These are phyloP conservation scores for Pythium folliculosum DNA, from an alignment of 352 stramenopile genomes.

Conservation along the genomic window DNA sequence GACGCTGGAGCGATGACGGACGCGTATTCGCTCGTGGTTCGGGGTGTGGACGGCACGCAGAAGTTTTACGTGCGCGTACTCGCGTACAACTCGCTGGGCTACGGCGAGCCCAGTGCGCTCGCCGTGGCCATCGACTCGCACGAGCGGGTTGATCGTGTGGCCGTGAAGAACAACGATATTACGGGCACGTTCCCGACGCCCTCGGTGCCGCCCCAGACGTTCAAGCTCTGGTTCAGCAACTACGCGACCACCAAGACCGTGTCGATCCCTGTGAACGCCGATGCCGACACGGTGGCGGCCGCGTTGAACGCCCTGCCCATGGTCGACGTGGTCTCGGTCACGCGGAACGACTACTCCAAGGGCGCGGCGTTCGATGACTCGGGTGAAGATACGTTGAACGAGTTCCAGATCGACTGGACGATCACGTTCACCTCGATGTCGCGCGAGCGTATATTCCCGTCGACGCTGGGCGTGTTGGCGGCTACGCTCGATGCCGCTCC, in stretches of 20 bases:
- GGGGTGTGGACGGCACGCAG: conserved; percentile 39
- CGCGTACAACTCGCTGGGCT: conserved; percentile 79
- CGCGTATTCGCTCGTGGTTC: conserved; percentile 46
- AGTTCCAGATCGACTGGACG: conserved; percentile 66
- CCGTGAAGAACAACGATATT: conserved; percentile 37
- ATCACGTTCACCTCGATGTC: conserved; percentile 74
- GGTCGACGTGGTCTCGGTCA: conserved; percentile 60
- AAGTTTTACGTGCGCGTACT: conserved; percentile 84
- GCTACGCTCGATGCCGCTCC: conserved; percentile 32
- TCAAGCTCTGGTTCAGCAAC: conserved; percentile 62
- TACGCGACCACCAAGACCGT: conserved; percentile 39
- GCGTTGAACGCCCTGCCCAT: conserved; percentile 53
- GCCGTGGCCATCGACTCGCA: conserved; percentile 51
- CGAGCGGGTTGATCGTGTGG: conserved; percentile 51
- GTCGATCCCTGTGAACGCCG: conserved; percentile 50
- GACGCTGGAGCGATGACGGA: background rate
- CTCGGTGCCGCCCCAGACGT: conserved; percentile 33
- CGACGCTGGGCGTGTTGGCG: conserved; percentile 43
- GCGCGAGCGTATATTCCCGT: conserved; percentile 49
- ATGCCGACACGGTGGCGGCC: conserved; percentile 48
- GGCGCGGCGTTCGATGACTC: conserved; percentile 55
- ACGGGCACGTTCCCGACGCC: conserved; percentile 30
- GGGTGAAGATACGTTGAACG: conserved; percentile 35
- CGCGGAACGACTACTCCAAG: conserved; percentile 61
- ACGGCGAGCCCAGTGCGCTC: conserved; percentile 49